Evolutionary conservation across 1,139 yeast species (phyloP), one percentile per base, ranked within the genome.

Genomic region (Hanseniaspora gamundiae): DNA sequence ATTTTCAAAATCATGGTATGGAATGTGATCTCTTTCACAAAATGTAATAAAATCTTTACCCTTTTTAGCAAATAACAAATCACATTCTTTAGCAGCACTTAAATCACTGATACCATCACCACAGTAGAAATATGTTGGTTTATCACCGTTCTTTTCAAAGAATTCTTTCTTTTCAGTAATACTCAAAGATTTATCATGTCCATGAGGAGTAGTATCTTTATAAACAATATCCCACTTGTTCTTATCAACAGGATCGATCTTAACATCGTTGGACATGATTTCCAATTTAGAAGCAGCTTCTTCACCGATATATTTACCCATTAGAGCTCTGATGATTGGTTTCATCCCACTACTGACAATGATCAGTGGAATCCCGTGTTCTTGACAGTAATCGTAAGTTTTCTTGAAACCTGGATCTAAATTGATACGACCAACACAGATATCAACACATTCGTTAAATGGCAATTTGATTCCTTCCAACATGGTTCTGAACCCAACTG

Each of bases 61-160:
- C 51, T 78, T 77, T 67, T 87, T 91, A 45, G 98, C 98, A 64
- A 91, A 91, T 53, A 91, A 68, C 55, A 88, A 69, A 62, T 93
- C 88, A 42, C 98, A 87, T 62, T 91, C 96, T 59, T 82, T 80
- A 28, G 97, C 97, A 22, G 98, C 98, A 49, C 87, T 78, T 52
- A 91, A 70, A 62, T 91, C 99, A 45, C 94, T 80, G 26, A 91
- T 96, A 48, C 99, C 99, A 60, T 91, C 98, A 46, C 98, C 98
- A 59, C 94, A 84, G 69, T 91, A 91, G 61, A 88, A 84, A 54
- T 87, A 70, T 39, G 70, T 67, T 10, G 91, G 87, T 47, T 74
- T 67, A 24, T 61, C 55, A 16, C 59, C 62, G 11, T 57, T 54
- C 46, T 66, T 65, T 60, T 61, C 67, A 50, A 49, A 59, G 53